These are phyloP conservation scores for Cladosporium velox DNA, from an alignment of 2,329 filamentous ascomycete genomes.

Conservation along the genomic window DNA sequence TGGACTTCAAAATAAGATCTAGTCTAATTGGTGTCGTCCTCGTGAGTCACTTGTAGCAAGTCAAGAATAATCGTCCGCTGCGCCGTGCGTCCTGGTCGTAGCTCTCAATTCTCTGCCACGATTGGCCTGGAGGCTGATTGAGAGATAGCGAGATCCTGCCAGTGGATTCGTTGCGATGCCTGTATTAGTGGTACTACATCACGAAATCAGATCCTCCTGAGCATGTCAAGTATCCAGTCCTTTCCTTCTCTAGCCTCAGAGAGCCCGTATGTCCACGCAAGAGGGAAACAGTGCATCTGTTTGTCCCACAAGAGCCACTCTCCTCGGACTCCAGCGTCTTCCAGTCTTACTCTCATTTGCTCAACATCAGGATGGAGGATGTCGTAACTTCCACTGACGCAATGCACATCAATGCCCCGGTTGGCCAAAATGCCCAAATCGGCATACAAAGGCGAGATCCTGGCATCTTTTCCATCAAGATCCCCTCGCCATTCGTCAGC, in stretches of 20 bases:
- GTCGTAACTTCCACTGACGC: slow-evolving; percentile 55
- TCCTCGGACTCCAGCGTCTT: slow-evolving; percentile 48
- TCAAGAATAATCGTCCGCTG: not conserved
- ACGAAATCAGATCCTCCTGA: slow-evolving; percentile 23
- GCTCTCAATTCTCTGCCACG: not conserved
- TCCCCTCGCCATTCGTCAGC: slow-evolving; percentile 47
- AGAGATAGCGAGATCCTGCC: not conserved
- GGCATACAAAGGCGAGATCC: slow-evolving; percentile 51
- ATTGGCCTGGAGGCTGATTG: not conserved
- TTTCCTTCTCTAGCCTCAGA: slow-evolving; percentile 50
- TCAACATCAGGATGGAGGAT: slow-evolving; percentile 56
- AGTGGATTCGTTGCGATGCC: no score
- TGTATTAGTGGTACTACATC: not conserved
- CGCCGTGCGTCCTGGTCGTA: not conserved
- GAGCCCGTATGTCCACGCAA: slow-evolving; percentile 53
- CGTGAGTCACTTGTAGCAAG: not conserved
- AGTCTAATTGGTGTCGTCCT: not conserved
- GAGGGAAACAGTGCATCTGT: slow-evolving; percentile 63
- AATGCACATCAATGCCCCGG: slow-evolving; percentile 52
- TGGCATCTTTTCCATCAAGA: slow-evolving; percentile 46
- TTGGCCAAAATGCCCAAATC: slow-evolving; percentile 41
- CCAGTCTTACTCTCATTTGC: slow-evolving; percentile 50
- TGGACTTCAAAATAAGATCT: not conserved
- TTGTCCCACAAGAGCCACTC: slow-evolving; percentile 61
- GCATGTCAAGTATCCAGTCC: slow-evolving; percentile 48